A percentile compares a stretch with the other conserved stretches of the same genome.
phyloP scores from a whole-genome alignment of 768 basidiomycete species.

The Daedaleopsis nitida region DNA sequence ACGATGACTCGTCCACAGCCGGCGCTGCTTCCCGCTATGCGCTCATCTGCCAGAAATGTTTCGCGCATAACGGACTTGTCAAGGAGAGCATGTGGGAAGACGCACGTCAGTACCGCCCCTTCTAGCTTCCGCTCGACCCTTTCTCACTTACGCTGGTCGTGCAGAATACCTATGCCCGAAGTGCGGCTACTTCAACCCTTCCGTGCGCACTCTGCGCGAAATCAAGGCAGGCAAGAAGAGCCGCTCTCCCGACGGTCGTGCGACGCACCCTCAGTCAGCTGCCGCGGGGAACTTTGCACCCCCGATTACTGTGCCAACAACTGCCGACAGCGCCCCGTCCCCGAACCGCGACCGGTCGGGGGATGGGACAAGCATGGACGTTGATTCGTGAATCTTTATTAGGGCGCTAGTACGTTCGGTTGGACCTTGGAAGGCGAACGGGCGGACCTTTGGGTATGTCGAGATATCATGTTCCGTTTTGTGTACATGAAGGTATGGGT shows the following conservation, averaged over 20 bases:
- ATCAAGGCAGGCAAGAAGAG: conserved; percentile 18
- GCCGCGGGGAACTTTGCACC: conserved; percentile 9
- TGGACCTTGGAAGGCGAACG: background rate
- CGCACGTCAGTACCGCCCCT: conserved; percentile 60
- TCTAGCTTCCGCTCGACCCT: background rate
- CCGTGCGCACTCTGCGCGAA: conserved; percentile 31
- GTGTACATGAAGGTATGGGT: background rate
- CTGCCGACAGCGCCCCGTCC: background rate
- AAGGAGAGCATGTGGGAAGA: conserved; percentile 81
- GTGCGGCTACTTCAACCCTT: conserved; percentile 80
- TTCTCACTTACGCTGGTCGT: background rate
- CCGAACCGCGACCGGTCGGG: background rate
- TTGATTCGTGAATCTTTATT: conserved; percentile 15
- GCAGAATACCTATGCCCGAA: conserved; percentile 86
- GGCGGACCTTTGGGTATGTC: background rate
- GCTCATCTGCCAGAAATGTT: conserved; percentile 87
- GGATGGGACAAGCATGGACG: conserved; percentile 22
- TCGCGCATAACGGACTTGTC: conserved; percentile 85
- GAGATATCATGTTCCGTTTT: background rate
- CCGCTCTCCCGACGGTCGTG: conserved; percentile 9
- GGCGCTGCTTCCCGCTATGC: conserved; percentile 63
- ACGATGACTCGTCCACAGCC: conserved; percentile 49
- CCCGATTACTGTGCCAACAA: conserved; percentile 1
- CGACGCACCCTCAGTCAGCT: conserved; percentile 2
- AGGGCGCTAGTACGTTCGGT: background rate